Base-by-base conservation (phyloP, 2,329 filamentous ascomycete species). In the Pezicula rhizophila region DNA sequence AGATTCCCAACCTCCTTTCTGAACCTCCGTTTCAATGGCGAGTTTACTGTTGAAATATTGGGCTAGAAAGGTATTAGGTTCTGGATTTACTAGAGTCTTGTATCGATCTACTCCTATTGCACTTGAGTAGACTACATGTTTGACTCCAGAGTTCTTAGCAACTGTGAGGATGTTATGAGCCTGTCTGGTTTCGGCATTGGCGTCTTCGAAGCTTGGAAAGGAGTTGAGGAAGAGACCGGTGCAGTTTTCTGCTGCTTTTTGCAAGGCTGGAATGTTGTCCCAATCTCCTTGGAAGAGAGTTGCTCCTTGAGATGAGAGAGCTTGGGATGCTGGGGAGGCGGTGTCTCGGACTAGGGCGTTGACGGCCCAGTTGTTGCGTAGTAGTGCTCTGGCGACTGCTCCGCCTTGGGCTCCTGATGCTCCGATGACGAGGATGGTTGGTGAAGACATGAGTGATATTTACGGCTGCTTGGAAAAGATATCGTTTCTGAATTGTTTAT, bases 291-390 rank as follows among this genome's bases (percentile, higher is more conserved):
- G 46, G 34, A 59, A 58, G 5, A 69, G 49, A 4, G 34, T 46
- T 2, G 65, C 61, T 5, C 65, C 65, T 17, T 60, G 52, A 1
- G 54, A 44, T 45, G 60, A 52, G 12, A 71, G 59, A 57, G 25
- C 58, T 58, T 78, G 69, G 0, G 80, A 77, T 2, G 70, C 70
- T 1, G 64, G 43, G 0, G 78, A 80, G n/a, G 64, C 60, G 0
- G 72, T 57, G 57, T 84, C 72, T 52, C 82, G 77, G 2, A 81
- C 84, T 18, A 85, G 69, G 6, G 81, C 82, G 14, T 54, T 45
- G 20, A 59, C 52, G 23, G 46, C 46, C 47, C 5, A 52, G 40
- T 37, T 66, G 20, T 37, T 45, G 23, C 46, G 26, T 82, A 68
- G 45, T 15, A 70, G 58, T 23, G 58, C 59, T n/a, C 55, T 55